phyloP scores from a whole-genome alignment of 495 filamentous ascomycete genomes.

The Penicillium psychrofluorescens region DNA sequence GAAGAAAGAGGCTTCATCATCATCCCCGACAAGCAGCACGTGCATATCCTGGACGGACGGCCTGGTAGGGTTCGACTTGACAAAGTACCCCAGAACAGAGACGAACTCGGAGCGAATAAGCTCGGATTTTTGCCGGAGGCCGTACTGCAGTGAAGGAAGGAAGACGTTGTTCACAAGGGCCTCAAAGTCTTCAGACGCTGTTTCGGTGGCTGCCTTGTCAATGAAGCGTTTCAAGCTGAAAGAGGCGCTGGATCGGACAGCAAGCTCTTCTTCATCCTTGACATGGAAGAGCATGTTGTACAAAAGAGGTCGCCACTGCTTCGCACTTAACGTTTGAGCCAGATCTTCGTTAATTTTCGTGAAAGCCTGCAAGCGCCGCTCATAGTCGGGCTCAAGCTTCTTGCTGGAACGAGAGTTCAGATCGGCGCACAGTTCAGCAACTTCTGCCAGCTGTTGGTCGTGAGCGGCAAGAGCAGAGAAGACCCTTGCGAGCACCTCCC shows the following conservation, averaged over 20 bases:
- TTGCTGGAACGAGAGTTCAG: conserved; percentile 68
- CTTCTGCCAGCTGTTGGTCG: conserved; percentile 50
- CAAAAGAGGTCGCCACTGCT: conserved; percentile 84
- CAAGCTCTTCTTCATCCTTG: conserved; percentile 79
- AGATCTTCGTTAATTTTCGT: conserved; percentile 54
- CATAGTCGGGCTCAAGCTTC: conserved; percentile 78
- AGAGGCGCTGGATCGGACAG: conserved; percentile 77
- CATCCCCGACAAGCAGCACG: conserved; percentile 62
- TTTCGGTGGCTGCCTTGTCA: conserved; percentile 40
- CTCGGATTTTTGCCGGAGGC: conserved; percentile 70
- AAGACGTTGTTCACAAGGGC: conserved; percentile 55
- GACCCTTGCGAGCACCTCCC: conserved; percentile 64
- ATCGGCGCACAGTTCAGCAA: conserved; percentile 65
- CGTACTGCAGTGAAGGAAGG: conserved; percentile 67
- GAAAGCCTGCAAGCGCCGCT: conserved; percentile 71
- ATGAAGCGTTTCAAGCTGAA: conserved; percentile 77
- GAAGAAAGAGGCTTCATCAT: conserved; percentile 91
- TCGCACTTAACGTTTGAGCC: conserved; percentile 49
- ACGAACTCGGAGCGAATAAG: conserved; percentile 77
- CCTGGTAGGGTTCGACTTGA: conserved; percentile 63
- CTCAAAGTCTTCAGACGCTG: conserved; percentile 32
- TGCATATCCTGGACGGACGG: conserved; percentile 66
- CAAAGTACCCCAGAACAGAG: conserved; percentile 65
- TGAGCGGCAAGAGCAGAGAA: conserved; percentile 59
- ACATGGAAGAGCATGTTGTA: conserved; percentile 88